phyloP scores from a whole-genome alignment of 306 rosid genomes.

The Potentilla sterilis region DNA sequence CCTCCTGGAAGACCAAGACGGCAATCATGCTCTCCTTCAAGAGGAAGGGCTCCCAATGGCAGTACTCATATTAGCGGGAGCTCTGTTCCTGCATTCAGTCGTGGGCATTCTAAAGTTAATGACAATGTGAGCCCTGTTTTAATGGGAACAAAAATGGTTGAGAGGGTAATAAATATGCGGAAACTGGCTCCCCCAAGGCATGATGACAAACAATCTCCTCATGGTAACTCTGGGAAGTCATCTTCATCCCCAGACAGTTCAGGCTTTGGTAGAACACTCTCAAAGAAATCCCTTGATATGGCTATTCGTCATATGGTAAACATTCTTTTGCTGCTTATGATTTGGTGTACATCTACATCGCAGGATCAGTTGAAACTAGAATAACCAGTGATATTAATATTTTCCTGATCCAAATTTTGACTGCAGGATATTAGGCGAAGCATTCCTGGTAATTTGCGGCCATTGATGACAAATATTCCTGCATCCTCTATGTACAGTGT shows the following conservation, averaged over 20 bases:
- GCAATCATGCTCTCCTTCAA: conserved; percentile 95
- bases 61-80: conserved; percentile 64
- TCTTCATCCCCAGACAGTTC: conserved; percentile 83
- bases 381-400: background rate
- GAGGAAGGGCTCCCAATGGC: conserved; percentile 77
- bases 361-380: conserved; percentile 13
- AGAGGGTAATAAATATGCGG: conserved; percentile 89
- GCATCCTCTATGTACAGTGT: conserved; percentile 95
- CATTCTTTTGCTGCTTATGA: conserved; percentile 17
- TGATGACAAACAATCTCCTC: conserved; percentile 81
- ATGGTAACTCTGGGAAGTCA: conserved; percentile 72
- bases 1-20: conserved; percentile 74
- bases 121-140: conserved; percentile 81
- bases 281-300: conserved; percentile 97
- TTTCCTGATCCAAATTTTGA: conserved; percentile 24
- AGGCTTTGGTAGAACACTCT: conserved; percentile 91
- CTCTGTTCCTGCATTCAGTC: conserved; percentile 86
- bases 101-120: conserved; percentile 57
- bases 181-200: conserved; percentile 82
- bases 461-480: conserved; percentile 93
- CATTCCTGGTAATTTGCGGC: conserved; percentile 84
- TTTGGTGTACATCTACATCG: background rate
- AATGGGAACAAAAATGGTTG: conserved; percentile 90
- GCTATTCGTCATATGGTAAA: conserved; percentile 95
- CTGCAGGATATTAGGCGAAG: conserved; percentile 85